Percentiles rank a stretch among this genome's conserved stretches.
phyloP scores from a whole-genome alignment of 306 rosid species.

The Sechiopsis laciniata region DNA sequence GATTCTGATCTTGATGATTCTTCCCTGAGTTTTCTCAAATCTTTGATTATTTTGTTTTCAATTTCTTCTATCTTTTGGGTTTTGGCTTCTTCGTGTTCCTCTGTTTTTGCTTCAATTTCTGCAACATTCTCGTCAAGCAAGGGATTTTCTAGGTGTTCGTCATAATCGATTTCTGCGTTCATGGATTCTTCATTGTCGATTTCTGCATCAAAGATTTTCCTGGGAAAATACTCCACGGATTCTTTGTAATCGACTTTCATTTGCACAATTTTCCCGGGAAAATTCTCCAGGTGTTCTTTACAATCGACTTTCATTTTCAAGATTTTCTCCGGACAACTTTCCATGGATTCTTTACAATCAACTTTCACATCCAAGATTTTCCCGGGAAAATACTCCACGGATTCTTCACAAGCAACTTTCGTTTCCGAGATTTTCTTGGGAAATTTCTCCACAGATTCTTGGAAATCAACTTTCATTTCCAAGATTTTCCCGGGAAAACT shows the following conservation, averaged over 20 bases:
- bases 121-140: not conserved
- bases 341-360: too few species aligned
- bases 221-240: not conserved
- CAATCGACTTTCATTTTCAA: constrained; percentile 25
- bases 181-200: not conserved
- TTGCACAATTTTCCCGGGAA: not conserved
- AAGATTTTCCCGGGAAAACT: not conserved
- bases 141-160: not conserved
- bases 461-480: not conserved
- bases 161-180: constrained; percentile 23
- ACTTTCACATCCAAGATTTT: not conserved
- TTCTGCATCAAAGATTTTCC: constrained; percentile 22
- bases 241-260: not conserved
- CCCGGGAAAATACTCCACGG: not conserved
- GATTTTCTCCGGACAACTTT: too few species aligned
- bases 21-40: not conserved
- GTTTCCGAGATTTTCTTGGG: constrained; percentile 23
- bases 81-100: not conserved
- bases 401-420: not conserved
- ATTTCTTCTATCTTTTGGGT: not conserved
- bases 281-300: not conserved
- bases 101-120: not conserved
- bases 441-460: not conserved
- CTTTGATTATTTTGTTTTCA: not conserved
- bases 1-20: constrained; percentile 9